Base-by-base conservation (phyloP, 176 grass and related monocot genomes). In the Aegilops longissima region DNA sequence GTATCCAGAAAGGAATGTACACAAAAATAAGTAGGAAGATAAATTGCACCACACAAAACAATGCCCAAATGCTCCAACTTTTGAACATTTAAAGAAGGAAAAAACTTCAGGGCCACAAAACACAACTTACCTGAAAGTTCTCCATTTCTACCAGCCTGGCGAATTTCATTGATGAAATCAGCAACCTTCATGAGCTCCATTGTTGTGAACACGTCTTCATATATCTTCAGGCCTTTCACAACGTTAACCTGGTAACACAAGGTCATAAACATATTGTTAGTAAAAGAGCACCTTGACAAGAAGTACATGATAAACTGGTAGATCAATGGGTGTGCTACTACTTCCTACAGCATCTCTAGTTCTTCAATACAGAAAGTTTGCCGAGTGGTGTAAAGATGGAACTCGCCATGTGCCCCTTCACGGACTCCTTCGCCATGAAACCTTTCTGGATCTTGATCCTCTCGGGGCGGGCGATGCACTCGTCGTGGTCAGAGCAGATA, bases 331-430 rank as follows among this genome's bases (percentile, higher is more conserved):
- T 70, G 76, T 87, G 51, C 91, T 85, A 79, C 82, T 93, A 95
- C 83, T 95, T 93, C 91, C 86, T 92, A 89, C 82, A 85, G 90
- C 80, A 98, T 95, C 86, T 89, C 84, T 91, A 90, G 65, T 83
- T 89, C 88, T 86, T 86, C 86, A 76, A 89, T 80, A 93, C 79
- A 88, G 82, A 95, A 95, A 95, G 23, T 79, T 83, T 90, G 68
- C 79, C 66, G 88, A 93, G 69, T 85, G 86, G 34, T 93, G 86
- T 82, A 82, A 90, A 92, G 90, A 86, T 92, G 74, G 82, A 93
- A 95, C 94, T 99, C 91, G 90, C 97, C 94, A 90, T 99, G 83
- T 94, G 97, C 83, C 97, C 97, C 85, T 97, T 99, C 75, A 99
- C 85, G 8, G 97, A 91, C 83, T 99, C 97, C 87, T 97, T 99